A percentile compares a stretch with the other conserved stretches of the same genome.
Evolutionary conservation across 2,329 filamentous ascomycete genomes (phyloP).

Genomic region (Penicillium corylophilum): DNA sequence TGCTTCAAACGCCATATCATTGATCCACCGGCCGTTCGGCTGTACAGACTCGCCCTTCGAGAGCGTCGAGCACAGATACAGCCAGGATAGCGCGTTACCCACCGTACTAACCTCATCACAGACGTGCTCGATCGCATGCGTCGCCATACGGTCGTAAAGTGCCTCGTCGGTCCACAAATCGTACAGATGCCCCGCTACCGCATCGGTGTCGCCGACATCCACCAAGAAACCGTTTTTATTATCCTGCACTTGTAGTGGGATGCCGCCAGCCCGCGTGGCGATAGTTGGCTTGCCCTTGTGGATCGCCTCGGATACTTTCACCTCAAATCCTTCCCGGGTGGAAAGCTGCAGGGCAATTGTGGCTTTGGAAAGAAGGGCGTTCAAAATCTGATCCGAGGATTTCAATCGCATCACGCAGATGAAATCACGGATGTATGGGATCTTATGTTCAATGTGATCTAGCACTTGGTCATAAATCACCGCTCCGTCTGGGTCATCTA

Average conservation of each 20-base stretch:
- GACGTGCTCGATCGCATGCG: constrained; percentile 64
- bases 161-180: constrained; percentile 65
- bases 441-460: constrained; percentile 62
- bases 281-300: constrained; percentile 79
- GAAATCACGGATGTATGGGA: constrained; percentile 61
- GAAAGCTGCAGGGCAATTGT: constrained; percentile 76
- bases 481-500: constrained; percentile 76
- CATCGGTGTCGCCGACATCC: constrained; percentile 65
- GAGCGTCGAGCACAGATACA: constrained; percentile 71
- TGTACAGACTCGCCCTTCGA: constrained; percentile 57
- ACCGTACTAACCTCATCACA: constrained; percentile 81
- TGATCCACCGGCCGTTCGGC: constrained; percentile 67
- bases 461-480: constrained; percentile 72
- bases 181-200: constrained; percentile 66
- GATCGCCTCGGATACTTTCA: constrained; percentile 80
- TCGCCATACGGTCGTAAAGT: constrained; percentile 65
- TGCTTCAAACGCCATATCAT: constrained; percentile 69
- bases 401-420: constrained; percentile 75
- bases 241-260: constrained; percentile 74
- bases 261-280: constrained; percentile 72
- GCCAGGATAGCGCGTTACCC: constrained; percentile 73
- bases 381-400: constrained; percentile 76
- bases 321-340: constrained; percentile 79
- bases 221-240: constrained; percentile 72
- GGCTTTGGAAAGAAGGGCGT: constrained; percentile 70